phyloP scores from a whole-genome alignment of 257 asterid species.

The Solanum habrochaites region DNA sequence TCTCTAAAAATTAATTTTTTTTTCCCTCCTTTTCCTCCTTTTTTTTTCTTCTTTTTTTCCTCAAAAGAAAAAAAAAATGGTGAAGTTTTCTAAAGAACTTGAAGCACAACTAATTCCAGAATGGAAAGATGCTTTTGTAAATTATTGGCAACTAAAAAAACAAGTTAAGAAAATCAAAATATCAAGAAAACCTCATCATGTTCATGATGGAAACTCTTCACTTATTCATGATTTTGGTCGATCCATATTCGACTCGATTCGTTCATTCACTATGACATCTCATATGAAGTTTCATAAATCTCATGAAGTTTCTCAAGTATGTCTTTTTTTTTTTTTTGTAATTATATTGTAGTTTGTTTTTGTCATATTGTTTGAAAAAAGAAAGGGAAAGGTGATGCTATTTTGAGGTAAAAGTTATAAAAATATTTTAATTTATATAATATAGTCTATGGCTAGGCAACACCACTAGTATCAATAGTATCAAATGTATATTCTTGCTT shows the following conservation, averaged over 20 bases:
- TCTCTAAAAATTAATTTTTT: background rate
- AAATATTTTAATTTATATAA: background rate
- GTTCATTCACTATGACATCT: constrained; percentile 3
- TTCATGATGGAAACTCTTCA: background rate
- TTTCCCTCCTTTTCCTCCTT: background rate
- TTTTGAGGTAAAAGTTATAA: background rate
- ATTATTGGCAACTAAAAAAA: constrained; percentile 74
- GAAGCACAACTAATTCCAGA: constrained; percentile 86
- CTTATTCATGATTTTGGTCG: constrained; percentile 25
- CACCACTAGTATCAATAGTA: background rate
- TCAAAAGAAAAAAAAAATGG: constrained; percentile 25
- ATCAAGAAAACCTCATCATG: constrained; percentile 22
- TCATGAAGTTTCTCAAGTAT: constrained; percentile 43
- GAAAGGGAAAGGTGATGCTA: background rate
- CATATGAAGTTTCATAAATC: constrained; percentile 1
- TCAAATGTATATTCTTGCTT: background rate
- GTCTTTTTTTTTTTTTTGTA: too few species aligned
- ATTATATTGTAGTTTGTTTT: background rate
- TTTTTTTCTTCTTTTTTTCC: background rate
- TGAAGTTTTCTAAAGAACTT: constrained; percentile 75
- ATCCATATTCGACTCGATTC: constrained; percentile 44
- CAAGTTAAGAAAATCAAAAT: constrained; percentile 53
- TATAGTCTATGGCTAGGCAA: background rate
- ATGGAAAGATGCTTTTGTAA: constrained; percentile 81
- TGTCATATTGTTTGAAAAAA: background rate